These are phyloP conservation scores for Phalaenopsis equestris DNA, from an alignment of 106 monocot genomes.

Conservation along the genomic window DNA sequence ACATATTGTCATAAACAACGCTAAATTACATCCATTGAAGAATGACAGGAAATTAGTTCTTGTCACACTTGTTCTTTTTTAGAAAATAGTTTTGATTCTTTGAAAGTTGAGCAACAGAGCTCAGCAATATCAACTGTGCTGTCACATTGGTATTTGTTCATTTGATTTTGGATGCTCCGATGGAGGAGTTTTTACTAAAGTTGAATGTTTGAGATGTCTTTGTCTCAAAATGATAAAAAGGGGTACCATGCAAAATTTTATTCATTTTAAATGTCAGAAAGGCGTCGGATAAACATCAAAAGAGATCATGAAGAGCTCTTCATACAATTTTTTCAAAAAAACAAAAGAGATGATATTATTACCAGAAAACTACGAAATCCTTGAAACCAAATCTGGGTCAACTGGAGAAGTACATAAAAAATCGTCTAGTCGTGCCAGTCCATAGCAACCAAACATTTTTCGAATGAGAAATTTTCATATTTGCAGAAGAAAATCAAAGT, in stretches of 20 bases:
- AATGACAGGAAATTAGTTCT: slow-evolving; percentile 4
- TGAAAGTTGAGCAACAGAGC: neutral
- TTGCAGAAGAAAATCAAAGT: slow-evolving; percentile 44
- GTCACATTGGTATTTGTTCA: neutral
- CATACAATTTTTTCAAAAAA: slow-evolving; percentile 46
- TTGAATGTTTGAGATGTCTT: slow-evolving; percentile 55
- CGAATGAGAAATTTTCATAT: slow-evolving; percentile 29
- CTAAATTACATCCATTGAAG: neutral
- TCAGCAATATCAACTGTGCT: neutral
- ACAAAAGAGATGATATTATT: slow-evolving; percentile 22
- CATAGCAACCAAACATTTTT: slow-evolving; percentile 53
- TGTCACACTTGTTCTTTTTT: slow-evolving; percentile 20
- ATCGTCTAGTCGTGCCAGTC: slow-evolving; percentile 58
- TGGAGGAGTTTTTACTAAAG: slow-evolving; percentile 7
- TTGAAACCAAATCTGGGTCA: slow-evolving; percentile 26
- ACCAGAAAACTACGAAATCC: slow-evolving; percentile 25
- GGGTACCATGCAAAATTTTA: slow-evolving; percentile 37
- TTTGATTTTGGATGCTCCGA: neutral
- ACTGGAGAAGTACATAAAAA: slow-evolving; percentile 53
- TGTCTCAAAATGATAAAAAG: slow-evolving; percentile 18
- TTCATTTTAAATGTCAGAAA: slow-evolving; percentile 35
- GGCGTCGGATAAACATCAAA: slow-evolving; percentile 40
- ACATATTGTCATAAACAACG: neutral
- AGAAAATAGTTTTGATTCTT: neutral
- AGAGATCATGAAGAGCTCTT: slow-evolving; percentile 22